Evolutionary conservation across 768 basidiomycete species (phyloP).

Genomic region (Sarcomyxa edulis): DNA sequence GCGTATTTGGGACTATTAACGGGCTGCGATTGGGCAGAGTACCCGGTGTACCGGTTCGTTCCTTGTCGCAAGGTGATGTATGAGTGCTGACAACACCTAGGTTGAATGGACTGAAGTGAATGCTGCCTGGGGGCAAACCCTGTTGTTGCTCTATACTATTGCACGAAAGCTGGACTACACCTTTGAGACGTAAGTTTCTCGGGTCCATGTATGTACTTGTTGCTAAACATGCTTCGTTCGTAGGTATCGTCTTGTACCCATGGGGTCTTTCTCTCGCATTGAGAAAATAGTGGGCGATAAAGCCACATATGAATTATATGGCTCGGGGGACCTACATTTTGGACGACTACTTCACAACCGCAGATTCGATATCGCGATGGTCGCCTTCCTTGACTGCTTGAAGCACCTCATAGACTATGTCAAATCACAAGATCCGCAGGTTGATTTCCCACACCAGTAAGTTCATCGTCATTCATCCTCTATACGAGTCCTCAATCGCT

Average conservation of each 20-base stretch:
- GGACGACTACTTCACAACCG: constrained; percentile 90
- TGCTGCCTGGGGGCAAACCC: constrained; percentile 95
- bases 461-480: constrained; percentile 27
- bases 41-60: constrained; percentile 69
- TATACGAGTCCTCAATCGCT: background rate
- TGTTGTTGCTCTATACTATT: constrained; percentile 87
- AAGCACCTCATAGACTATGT: constrained; percentile 89
- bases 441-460: constrained; percentile 87
- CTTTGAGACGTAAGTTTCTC: constrained; percentile 67
- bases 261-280: constrained; percentile 93
- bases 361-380: constrained; percentile 94
- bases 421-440: constrained; percentile 58
- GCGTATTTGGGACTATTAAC: constrained; percentile 97
- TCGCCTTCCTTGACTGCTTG: constrained; percentile 91
- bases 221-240: constrained; percentile 2
- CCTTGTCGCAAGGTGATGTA: constrained; percentile 1
- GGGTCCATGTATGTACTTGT: constrained; percentile 1
- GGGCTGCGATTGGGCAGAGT: constrained; percentile 88
- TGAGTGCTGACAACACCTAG: constrained; percentile 26
- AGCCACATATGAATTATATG: constrained; percentile 86
- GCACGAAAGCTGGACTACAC: constrained; percentile 87
- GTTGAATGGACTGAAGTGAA: constrained; percentile 99
- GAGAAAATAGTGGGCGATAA: constrained; percentile 81
- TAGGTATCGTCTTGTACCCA: constrained; percentile 87
- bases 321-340: constrained; percentile 88